Evolutionary conservation across 495 filamentous ascomycete genomes (phyloP).

Genomic region (Saxophila tyrrhenica): DNA sequence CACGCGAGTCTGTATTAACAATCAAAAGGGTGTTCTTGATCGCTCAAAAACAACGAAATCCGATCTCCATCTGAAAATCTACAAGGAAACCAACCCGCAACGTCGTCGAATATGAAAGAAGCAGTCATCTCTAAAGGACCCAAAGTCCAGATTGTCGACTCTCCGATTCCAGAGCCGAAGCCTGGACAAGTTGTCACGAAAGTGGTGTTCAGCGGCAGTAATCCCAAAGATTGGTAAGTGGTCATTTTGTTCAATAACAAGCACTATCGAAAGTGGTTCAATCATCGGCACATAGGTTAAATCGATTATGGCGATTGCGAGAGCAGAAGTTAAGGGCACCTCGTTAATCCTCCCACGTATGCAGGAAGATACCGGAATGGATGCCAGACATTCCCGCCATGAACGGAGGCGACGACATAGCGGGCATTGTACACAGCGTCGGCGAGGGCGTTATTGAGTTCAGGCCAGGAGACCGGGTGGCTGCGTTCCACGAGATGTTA

Average conservation of each 20-base stretch:
- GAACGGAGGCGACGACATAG: constrained; percentile 64
- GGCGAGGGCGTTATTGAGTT: constrained; percentile 52
- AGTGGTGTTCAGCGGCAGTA: constrained; percentile 56
- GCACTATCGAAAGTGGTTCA: too few relatives aligned
- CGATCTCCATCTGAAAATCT: too few relatives aligned
- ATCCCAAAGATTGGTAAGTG: constrained; percentile 54
- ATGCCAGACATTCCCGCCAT: constrained; percentile 7
- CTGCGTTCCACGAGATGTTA: constrained; percentile 54
- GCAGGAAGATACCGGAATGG: constrained; percentile 30
- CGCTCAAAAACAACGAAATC: too few relatives aligned
- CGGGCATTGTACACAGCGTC: constrained; percentile 52
- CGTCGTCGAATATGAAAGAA: too few relatives aligned
- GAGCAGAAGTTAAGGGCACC: too few relatives aligned
- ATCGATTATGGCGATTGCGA: too few relatives aligned
- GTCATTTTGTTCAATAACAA: too few relatives aligned
- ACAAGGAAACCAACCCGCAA: too few relatives aligned
- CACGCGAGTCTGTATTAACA: too few relatives aligned
- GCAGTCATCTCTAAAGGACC: constrained; percentile 41
- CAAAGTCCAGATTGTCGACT: constrained; percentile 51
- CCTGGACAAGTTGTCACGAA: constrained; percentile 58
- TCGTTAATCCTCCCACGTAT: too few relatives aligned
- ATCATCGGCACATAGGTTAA: too few relatives aligned
- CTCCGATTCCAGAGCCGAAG: constrained; percentile 47
- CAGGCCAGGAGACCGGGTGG: constrained; percentile 56
- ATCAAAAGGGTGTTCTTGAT: too few relatives aligned